Percentiles rank a stretch among this genome's conserved stretches.
Evolutionary conservation across 176 grass and related monocot species (phyloP).

Genomic region (Hsuehochloa calcarea): DNA sequence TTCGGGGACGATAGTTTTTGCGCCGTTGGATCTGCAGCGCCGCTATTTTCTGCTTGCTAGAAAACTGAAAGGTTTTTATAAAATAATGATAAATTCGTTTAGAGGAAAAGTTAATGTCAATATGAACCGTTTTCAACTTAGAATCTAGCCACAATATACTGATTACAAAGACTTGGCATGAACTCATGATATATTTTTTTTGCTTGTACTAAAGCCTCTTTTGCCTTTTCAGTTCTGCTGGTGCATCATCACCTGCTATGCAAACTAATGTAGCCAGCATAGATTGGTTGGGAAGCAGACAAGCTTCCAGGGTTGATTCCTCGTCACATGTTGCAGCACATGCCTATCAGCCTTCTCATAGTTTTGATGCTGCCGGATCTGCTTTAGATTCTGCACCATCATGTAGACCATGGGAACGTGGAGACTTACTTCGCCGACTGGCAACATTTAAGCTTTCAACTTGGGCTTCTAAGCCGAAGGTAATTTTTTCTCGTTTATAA

Average conservation of each 20-base stretch:
- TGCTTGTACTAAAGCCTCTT: conserved; percentile 15
- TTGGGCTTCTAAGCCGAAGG: conserved; percentile 87
- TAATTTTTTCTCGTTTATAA: conserved; percentile 32
- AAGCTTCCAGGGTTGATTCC: conserved; percentile 73
- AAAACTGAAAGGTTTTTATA: neutral
- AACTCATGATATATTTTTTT: neutral
- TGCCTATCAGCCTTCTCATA: conserved; percentile 57
- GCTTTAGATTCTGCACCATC: conserved; percentile 57
- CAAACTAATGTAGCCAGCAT: conserved; percentile 79
- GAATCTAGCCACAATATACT: neutral
- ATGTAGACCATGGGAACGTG: conserved; percentile 91
- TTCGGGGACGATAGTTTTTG: neutral
- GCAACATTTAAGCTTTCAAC: conserved; percentile 79
- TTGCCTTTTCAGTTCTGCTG: conserved; percentile 76
- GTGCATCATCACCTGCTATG: conserved; percentile 74
- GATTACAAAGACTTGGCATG: neutral
- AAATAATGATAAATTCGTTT: conserved; percentile 5
- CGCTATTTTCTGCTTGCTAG: conserved; percentile 10
- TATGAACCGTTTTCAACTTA: neutral
- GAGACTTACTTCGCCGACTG: conserved; percentile 81
- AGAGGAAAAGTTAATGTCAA: neutral
- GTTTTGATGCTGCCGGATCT: conserved; percentile 72
- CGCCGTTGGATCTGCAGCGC: neutral
- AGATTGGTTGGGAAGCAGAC: conserved; percentile 78
- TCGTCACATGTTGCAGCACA: conserved; percentile 54